Percentiles rank a stretch among this genome's conserved stretches.
Evolutionary conservation across 805 yeast genomes (phyloP).

Genomic region (Saccharomycopsis oosterbeekiorum): DNA sequence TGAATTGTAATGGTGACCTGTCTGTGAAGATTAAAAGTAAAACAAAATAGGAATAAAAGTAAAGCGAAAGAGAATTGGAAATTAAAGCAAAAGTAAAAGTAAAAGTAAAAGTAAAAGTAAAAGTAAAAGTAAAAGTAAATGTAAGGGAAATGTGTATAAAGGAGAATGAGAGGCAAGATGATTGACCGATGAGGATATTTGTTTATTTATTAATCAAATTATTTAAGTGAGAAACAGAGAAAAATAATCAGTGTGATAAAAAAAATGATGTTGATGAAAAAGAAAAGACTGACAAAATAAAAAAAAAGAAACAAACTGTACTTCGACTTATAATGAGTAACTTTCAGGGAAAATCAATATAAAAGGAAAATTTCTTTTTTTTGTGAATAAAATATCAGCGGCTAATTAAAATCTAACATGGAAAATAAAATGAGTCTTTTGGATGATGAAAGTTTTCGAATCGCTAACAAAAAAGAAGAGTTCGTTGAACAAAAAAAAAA

Average conservation of each 20-base stretch:
- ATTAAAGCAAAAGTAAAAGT: background rate
- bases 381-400: background rate
- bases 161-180: background rate
- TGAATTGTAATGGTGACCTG: no score
- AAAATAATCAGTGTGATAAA: background rate
- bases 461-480: no score
- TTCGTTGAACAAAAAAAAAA: background rate
- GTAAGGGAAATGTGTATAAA: no score
- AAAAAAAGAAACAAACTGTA: slow-evolving; percentile 2
- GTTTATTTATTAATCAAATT: background rate
- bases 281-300: background rate
- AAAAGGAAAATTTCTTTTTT: background rate
- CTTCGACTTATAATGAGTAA: background rate
- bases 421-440: background rate
- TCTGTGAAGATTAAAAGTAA: no score
- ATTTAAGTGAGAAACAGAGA: background rate
- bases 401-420: background rate
- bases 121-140: background rate
- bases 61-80: no score
- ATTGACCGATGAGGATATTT: background rate
- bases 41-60: no score
- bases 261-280: background rate
- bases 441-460: background rate
- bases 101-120: no score
- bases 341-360: background rate